Conservation (phyloP, 805 yeast genomes). For the Suhomyces pyralidae region DNA sequence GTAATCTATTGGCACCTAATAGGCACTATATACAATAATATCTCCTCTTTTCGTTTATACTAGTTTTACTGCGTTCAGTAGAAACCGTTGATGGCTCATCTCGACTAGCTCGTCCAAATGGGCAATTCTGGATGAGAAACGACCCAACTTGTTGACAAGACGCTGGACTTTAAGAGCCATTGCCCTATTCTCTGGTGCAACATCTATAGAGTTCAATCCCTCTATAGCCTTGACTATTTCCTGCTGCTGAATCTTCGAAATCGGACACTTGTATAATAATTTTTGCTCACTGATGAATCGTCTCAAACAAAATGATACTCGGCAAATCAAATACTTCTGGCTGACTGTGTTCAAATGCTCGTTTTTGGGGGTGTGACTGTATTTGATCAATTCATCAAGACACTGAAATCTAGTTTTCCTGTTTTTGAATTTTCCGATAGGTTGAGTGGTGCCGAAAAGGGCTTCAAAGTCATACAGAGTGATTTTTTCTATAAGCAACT, state of each 20-base stretch:
- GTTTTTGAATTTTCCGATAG: conserved; percentile 43
- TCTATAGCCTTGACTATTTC: conserved; percentile 53
- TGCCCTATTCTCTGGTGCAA: conserved; percentile 1
- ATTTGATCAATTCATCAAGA: conserved; percentile 50
- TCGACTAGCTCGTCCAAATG: not conserved
- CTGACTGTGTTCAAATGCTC: conserved; percentile 17
- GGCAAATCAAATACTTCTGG: conserved; percentile 44
- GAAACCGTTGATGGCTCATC: not conserved
- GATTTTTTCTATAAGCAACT: conserved; percentile 36
- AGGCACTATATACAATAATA: not conserved
- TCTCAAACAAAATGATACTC: conserved; percentile 60
- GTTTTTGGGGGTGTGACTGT: conserved; percentile 15
- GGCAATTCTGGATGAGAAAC: not conserved
- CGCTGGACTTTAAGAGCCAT: not conserved
- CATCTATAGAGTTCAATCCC: conserved; percentile 26
- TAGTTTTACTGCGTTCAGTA: not conserved
- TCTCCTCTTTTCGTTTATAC: not conserved
- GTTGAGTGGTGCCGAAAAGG: conserved; percentile 63
- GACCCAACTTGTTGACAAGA: not conserved
- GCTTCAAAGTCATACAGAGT: conserved; percentile 43
- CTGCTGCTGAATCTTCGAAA: conserved; percentile 58
- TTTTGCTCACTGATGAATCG: conserved; percentile 62
- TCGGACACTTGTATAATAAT: conserved; percentile 59
- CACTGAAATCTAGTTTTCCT: conserved; percentile 52
- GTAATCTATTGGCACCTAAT: not conserved